Percentiles rank a stretch among this genome's conserved stretches.
Evolutionary conservation across 305 asterid genomes (phyloP).

Genomic region (Fraxinus angustifolia): DNA sequence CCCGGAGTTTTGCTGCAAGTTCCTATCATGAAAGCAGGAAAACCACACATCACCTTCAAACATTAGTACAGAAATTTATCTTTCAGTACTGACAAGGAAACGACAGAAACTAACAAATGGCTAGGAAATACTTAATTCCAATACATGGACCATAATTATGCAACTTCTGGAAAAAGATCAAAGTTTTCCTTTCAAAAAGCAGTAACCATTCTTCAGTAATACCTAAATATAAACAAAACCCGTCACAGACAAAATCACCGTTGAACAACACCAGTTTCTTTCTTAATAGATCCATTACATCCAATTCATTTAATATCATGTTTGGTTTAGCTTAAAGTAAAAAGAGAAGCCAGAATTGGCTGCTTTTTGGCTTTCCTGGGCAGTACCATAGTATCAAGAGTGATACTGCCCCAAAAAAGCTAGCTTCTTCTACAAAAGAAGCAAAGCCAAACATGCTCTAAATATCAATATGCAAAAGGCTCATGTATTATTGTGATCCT

Average conservation of each 20-base stretch:
- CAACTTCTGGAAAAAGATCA: not conserved
- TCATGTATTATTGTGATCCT: not conserved
- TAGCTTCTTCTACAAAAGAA: not conserved
- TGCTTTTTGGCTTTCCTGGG: not conserved
- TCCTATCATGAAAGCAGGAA: constrained; percentile 39
- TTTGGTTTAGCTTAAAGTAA: not conserved
- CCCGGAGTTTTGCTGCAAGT: constrained; percentile 56
- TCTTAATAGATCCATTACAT: not conserved
- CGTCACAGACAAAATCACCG: not conserved
- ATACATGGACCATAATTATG: not conserved
- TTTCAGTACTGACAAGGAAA: not conserved
- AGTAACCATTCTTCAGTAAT: not conserved
- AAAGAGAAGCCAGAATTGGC: not conserved
- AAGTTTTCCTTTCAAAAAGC: not conserved
- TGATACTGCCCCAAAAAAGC: not conserved
- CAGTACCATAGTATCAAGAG: not conserved
- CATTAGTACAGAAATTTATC: not conserved
- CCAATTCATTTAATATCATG: not conserved
- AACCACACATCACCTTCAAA: not conserved
- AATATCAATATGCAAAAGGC: not conserved
- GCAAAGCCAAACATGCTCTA: not conserved
- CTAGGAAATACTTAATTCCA: not conserved
- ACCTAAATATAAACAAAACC: not conserved
- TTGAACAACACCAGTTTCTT: not conserved
- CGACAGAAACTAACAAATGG: not conserved